These are phyloP conservation scores for Rhizopogon rudus DNA, from an alignment of 768 basidiomycete species.

Conservation along the genomic window DNA sequence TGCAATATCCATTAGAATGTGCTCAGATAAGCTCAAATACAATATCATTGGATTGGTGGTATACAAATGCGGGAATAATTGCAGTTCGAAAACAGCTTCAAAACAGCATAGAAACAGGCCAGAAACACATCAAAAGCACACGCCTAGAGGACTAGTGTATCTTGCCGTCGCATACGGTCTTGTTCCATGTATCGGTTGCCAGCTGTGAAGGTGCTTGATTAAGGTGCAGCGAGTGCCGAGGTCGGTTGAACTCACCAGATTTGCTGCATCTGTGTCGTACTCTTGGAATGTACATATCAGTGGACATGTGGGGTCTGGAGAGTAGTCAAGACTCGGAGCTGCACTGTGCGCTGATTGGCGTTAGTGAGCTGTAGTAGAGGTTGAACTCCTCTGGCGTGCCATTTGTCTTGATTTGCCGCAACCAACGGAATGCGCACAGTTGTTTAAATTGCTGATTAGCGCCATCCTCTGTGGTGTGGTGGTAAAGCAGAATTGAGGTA, in stretches of 20 bases:
- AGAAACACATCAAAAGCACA: background rate
- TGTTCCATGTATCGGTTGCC: background rate
- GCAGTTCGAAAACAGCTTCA: background rate
- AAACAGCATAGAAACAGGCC: background rate
- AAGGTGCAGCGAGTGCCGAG: too few relatives aligned
- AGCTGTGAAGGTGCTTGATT: too few relatives aligned
- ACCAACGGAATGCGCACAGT: background rate
- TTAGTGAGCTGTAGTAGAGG: background rate
- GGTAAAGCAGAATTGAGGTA: too few relatives aligned
- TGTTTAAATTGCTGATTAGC: background rate
- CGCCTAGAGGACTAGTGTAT: background rate
- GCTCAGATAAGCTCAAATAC: background rate
- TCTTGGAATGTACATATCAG: background rate
- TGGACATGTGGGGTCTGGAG: background rate
- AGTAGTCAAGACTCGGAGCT: too few relatives aligned
- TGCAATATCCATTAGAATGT: background rate
- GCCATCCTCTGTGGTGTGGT: too few relatives aligned
- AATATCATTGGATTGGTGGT: background rate
- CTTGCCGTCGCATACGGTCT: background rate
- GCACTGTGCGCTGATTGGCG: too few relatives aligned
- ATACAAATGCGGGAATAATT: background rate
- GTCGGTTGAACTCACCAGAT: background rate
- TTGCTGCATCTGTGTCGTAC: background rate
- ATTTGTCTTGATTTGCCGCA: constrained; percentile 1
- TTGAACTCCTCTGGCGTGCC: constrained; percentile 2